Base-by-base conservation (phyloP, 805 yeast genomes). In the Pichia cephalocereana region DNA sequence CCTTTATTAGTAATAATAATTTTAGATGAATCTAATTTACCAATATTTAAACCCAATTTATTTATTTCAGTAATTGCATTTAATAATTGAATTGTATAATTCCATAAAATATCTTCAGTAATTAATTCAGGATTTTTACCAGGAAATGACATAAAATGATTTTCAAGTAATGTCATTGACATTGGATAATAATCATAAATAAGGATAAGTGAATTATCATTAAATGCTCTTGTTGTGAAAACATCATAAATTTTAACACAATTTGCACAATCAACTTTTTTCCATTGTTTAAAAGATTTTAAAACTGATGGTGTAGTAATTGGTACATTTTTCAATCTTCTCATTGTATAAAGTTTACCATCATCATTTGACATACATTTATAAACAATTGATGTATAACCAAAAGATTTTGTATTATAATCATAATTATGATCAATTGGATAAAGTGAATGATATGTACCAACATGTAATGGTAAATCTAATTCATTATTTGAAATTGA, bases 141-240 rank as follows among this genome's bases (percentile, higher is more conserved):
- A 63, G 69, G 58, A 61, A 58, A 47, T 58, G 70, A 41, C 75
- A 67, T 43, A 54, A 80, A 71, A 67, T 87, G 93, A 18, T 74
- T 71, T 52, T 88, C 96, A 48, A 71, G 69, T 43, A 91, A 67
- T 1, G 95, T 85, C 47, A 70, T 69, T 1, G 95, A 75, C 51
- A 79, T 70, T 26, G 99, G 97, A 63, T 76, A 86, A 63, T 80
- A 93, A 60, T 91, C 97, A 65, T 88, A 87, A 6, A 86, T 83
- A 41, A 89, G 69, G 40, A 88, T 75, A 48, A 93, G 71, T 1
- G 93, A 81, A 43, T 74, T 72, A 56, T 86, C 93, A 41, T 87
- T 91, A 69, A 93, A 93, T 6, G 88, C 83, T 48, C 88, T 77
- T 7, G 91, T 80, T 1, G 96, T 83, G 63, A 93, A 91, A 8